Evolutionary conservation across 495 filamentous ascomycete genomes (phyloP).

Genomic region (Daldinia bambusicola): DNA sequence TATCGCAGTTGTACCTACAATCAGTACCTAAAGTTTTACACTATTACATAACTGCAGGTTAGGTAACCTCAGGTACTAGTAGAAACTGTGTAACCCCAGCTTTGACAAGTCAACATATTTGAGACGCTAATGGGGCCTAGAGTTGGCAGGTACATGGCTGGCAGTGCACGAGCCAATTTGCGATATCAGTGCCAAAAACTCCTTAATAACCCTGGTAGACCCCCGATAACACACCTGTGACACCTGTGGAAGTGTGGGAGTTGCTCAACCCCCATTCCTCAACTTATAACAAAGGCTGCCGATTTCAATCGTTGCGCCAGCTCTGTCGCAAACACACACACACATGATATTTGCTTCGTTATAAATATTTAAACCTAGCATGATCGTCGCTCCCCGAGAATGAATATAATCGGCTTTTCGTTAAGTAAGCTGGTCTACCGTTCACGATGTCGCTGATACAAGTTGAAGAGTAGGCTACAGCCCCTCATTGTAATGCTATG

Average conservation of each 20-base stretch:
- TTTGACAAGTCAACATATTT: no score
- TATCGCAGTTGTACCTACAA: no score
- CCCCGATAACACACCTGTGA: neutral
- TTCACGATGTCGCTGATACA: constrained; percentile 87
- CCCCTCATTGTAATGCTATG: constrained; percentile 19
- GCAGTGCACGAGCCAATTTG: neutral
- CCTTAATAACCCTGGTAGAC: constrained; percentile 3
- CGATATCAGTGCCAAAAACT: neutral
- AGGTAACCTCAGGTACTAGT: no score
- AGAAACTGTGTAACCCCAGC: no score
- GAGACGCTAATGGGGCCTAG: no score
- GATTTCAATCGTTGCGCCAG: neutral
- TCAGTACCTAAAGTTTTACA: no score
- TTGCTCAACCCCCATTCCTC: neutral
- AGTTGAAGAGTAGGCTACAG: constrained; percentile 85
- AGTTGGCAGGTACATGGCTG: neutral
- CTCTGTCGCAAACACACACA: constrained; percentile 1
- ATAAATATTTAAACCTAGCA: constrained; percentile 2
- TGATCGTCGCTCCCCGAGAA: constrained; percentile 22
- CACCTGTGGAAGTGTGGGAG: neutral
- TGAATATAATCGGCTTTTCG: constrained; percentile 18
- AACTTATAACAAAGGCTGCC: constrained; percentile 1
- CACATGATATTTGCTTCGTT: neutral
- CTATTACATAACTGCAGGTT: no score
- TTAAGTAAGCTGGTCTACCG: constrained; percentile 12